These are phyloP conservation scores for Coemansia interrupta DNA, from an alignment of 192 early-diverging fungal genomes.

Conservation along the genomic window DNA sequence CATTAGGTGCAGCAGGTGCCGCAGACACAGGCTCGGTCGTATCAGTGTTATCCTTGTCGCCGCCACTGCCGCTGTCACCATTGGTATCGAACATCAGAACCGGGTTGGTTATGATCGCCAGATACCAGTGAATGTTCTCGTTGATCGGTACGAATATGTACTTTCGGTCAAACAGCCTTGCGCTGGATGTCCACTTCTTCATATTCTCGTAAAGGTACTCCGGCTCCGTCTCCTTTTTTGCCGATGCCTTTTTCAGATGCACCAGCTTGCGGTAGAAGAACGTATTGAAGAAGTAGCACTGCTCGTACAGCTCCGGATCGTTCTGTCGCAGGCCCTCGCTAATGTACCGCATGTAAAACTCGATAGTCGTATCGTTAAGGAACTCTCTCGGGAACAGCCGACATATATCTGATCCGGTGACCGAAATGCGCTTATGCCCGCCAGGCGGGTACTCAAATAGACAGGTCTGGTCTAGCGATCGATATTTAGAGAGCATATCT, in stretches of 20 bases:
- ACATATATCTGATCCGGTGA: conserved; percentile 61
- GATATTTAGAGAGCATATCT: conserved; percentile 13
- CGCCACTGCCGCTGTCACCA: not conserved
- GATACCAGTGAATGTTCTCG: conserved; percentile 90
- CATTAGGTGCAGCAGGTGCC: not conserved
- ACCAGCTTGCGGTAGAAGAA: conserved; percentile 80
- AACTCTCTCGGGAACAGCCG: conserved; percentile 70
- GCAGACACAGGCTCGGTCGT: not conserved
- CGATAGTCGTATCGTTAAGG: conserved; percentile 87
- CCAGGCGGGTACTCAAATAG: conserved; percentile 54
- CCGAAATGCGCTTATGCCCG: conserved; percentile 57
- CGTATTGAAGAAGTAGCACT: conserved; percentile 77
- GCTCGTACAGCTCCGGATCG: conserved; percentile 47
- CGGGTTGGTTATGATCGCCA: conserved; percentile 75
- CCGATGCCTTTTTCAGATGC: conserved; percentile 16
- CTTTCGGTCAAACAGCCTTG: conserved; percentile 72
- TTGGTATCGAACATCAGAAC: conserved; percentile 39
- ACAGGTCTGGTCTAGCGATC: conserved; percentile 16
- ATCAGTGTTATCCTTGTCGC: not conserved
- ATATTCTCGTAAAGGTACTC: conserved; percentile 60
- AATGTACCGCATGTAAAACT: conserved; percentile 75
- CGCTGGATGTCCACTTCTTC: conserved; percentile 71
- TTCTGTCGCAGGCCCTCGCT: conserved; percentile 36
- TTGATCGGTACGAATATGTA: conserved; percentile 85
- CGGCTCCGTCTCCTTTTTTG: conserved; percentile 35